A percentile compares a stretch with the other conserved stretches of the same genome.
These are phyloP conservation scores for Ramalina peruviana DNA, from an alignment of 495 filamentous ascomycete genomes.

Conservation along the genomic window DNA sequence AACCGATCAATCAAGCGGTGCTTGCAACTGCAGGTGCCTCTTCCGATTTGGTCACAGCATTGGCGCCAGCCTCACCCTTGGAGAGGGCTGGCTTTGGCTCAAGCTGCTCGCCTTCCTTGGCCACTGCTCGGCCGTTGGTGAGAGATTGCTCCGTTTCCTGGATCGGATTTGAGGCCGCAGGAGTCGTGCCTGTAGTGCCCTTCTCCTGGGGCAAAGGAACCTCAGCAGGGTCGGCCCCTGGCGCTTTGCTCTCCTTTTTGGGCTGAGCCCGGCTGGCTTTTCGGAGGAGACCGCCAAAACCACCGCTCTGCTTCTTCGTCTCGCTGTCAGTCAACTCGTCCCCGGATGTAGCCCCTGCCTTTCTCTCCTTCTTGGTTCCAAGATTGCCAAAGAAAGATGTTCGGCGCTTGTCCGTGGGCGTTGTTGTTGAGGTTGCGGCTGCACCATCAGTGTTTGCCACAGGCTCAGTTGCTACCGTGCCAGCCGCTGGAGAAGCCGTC, in stretches of 20 bases:
- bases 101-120: background rate
- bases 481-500: constrained; percentile 25
- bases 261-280: constrained; percentile 39
- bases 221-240: constrained; percentile 1
- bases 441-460: constrained; percentile 12
- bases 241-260: constrained; percentile 1
- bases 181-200: background rate
- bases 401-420: constrained; percentile 38
- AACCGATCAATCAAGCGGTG: background rate
- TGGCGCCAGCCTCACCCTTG: background rate
- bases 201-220: constrained; percentile 5
- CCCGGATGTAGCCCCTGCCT: constrained; percentile 32
- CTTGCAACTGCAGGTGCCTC: constrained; percentile 7
- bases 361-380: constrained; percentile 39
- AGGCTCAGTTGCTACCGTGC: constrained; percentile 1
- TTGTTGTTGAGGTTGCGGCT: constrained; percentile 12
- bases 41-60: background rate
- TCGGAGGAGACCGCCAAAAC: constrained; percentile 42
- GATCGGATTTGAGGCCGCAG: background rate
- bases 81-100: constrained; percentile 4
- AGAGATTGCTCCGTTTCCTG: background rate
- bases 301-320: constrained; percentile 35
- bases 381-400: constrained; percentile 41
- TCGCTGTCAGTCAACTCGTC: constrained; percentile 35
- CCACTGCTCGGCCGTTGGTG: background rate